These are phyloP conservation scores for Scytalidium lignicola DNA, from an alignment of 2,329 filamentous ascomycete genomes.

Conservation along the genomic window DNA sequence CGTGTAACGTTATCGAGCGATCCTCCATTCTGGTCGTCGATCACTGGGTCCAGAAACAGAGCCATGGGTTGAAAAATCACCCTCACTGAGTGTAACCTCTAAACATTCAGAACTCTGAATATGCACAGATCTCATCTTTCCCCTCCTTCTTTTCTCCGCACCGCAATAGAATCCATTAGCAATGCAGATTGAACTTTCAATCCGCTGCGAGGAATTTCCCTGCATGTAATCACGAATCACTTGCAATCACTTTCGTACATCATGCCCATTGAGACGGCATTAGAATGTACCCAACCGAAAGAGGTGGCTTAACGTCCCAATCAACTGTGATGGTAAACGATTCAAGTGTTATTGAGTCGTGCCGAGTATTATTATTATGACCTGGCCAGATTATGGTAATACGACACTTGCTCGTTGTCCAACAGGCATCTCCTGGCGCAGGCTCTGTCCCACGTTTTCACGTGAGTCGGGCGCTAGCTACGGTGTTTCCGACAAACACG, in stretches of 20 bases:
- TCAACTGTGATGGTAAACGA: background rate
- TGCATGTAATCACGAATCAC: no score
- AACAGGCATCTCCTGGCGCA: slow-evolving; percentile 1
- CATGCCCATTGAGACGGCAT: no score
- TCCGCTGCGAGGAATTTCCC: background rate
- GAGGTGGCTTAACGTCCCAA: background rate
- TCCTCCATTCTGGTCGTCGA: background rate
- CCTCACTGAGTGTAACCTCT: background rate
- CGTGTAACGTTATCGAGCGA: background rate
- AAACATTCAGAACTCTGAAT: background rate
- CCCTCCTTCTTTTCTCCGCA: background rate
- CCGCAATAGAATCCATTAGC: no score
- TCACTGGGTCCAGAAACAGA: background rate
- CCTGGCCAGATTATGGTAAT: background rate
- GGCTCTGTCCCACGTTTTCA: slow-evolving; percentile 18
- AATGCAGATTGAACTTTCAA: background rate
- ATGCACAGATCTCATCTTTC: background rate
- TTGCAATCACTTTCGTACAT: no score
- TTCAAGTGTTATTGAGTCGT: background rate
- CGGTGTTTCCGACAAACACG: background rate
- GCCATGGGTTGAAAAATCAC: background rate
- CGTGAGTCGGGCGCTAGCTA: slow-evolving; percentile 9
- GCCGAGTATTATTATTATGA: background rate
- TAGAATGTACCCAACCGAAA: background rate
- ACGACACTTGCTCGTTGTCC: background rate